Percentiles rank a stretch among this genome's conserved stretches.
Evolutionary conservation across 2,329 filamentous ascomycete species (phyloP).

Genomic region (Metarhizium rileyi): DNA sequence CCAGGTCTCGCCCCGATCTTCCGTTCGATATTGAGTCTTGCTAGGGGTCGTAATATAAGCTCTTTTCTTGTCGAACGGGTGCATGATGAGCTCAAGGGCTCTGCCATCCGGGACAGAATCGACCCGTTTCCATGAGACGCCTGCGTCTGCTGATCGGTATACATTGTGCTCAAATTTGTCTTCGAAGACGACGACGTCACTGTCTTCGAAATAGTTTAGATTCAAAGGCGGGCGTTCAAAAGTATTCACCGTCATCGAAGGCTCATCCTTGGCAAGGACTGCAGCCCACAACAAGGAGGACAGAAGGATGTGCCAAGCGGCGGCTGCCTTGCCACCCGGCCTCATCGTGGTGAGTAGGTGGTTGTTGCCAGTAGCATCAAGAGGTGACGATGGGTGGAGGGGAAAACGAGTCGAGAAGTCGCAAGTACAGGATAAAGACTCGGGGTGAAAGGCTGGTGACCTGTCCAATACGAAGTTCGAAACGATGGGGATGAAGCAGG

Average conservation of each 20-base stretch:
- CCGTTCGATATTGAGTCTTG: conserved; percentile 70
- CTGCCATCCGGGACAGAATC: conserved; percentile 54
- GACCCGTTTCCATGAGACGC: conserved; percentile 63
- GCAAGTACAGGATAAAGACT: neutral
- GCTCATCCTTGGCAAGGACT: conserved; percentile 49
- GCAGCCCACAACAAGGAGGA: conserved; percentile 34
- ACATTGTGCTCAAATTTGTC: conserved; percentile 55
- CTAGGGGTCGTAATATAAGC: conserved; percentile 70
- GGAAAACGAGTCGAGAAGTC: neutral
- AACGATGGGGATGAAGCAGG: too few species aligned
- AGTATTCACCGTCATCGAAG: conserved; percentile 52
- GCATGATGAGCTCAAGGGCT: conserved; percentile 57
- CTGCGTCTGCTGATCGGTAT: conserved; percentile 73
- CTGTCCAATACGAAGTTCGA: neutral
- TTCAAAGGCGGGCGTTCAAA: conserved; percentile 59
- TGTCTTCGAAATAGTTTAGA: conserved; percentile 86
- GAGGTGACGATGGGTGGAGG: neutral
- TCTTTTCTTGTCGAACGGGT: conserved; percentile 66
- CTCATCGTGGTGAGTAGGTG: conserved; percentile 41
- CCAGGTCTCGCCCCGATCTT: conserved; percentile 78
- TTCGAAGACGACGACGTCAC: conserved; percentile 68
- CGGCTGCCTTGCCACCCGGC: conserved; percentile 37
- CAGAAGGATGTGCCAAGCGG: conserved; percentile 40
- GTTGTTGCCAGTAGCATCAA: conserved; percentile 33
- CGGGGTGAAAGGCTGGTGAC: neutral